Evolutionary conservation across 2,329 filamentous ascomycete species (phyloP), one percentile per base, ranked within the genome.

Genomic region (Helotiales sp.): DNA sequence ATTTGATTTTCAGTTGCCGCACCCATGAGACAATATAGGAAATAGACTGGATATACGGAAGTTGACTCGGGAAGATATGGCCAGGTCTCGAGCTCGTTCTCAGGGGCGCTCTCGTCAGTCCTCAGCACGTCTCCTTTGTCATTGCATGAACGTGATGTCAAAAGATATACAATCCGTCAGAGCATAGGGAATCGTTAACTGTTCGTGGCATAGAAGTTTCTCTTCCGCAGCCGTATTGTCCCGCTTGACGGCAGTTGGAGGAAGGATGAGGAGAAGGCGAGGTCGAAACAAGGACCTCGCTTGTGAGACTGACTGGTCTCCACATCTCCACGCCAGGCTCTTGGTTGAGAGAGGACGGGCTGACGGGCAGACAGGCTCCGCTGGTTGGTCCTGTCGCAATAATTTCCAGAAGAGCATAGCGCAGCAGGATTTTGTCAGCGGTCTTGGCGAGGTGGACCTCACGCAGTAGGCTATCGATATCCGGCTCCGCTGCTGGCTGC

Each of bases 1-100:
- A 37, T 40, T 1, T 10, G 4, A 30, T 6, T 5, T 59, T 59
- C 55, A 28, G 37, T 59, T 59, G 37, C 55, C 55, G 40, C 55
- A 45, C 22, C 55, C 34, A 43, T 26, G 40, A 59, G 55, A 59
- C 34, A 45, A 43, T 59, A 45, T 59, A 28, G 24, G 40, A 45
- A 40, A 43, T 28, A 28, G 55, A 20, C 34, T 28, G 55, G 55
- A 28, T 59, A 30, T 45, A 45, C 55, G n/a, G 55, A 30, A 22
- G 32, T n/a, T 24, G 30, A 37, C 13, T 57, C 52, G 28, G 26
- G 26, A 7, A 24, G n/a, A 34, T 24, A 57, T 24, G 20, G 28
- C 50, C 26, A 28, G 17, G 26, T 54, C 20, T 5, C n/a, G 17
- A 32, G 1, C 50, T 17, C 32, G 50, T 32, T 34, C 28, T 15